These are phyloP conservation scores for Pulveroboletus sp. DNA, from an alignment of 768 basidiomycete species.

Conservation along the genomic window DNA sequence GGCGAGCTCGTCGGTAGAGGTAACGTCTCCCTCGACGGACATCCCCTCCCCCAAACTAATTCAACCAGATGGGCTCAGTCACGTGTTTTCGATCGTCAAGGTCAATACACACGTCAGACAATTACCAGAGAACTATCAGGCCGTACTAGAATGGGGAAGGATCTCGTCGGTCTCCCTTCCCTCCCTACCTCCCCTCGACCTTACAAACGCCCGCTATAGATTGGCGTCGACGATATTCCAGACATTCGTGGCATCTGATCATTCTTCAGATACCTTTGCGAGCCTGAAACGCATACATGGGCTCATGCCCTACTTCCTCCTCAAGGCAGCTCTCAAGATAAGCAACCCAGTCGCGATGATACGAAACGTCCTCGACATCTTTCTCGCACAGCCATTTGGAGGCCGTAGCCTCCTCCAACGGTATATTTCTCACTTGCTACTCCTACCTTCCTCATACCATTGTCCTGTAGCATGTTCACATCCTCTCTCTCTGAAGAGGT, in stretches of 20 bases:
- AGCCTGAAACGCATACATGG: constrained; percentile 91
- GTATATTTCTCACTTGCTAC: constrained; percentile 35
- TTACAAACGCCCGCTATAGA: constrained; percentile 38
- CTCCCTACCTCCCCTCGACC: not conserved
- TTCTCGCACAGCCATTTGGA: constrained; percentile 96
- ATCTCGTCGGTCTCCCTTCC: constrained; percentile 72
- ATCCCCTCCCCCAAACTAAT: constrained; percentile 4
- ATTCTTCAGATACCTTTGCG: constrained; percentile 83
- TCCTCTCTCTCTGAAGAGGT: constrained; percentile 89
- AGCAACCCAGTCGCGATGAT: constrained; percentile 98
- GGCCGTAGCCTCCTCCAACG: constrained; percentile 87
- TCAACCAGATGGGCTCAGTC: constrained; percentile 74
- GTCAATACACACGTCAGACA: constrained; percentile 69
- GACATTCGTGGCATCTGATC: constrained; percentile 88
- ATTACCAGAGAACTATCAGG: constrained; percentile 79
- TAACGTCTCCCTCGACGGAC: constrained; percentile 24
- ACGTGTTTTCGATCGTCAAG: constrained; percentile 87
- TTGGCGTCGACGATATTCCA: constrained; percentile 97
- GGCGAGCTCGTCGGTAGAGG: constrained; percentile 90
- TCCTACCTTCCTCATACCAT: constrained; percentile 1
- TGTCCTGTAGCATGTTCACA: constrained; percentile 79
- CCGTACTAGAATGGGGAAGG: constrained; percentile 93
- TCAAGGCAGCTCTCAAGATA: constrained; percentile 86
- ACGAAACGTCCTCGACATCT: constrained; percentile 85
- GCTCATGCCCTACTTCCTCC: constrained; percentile 95